phyloP scores from a whole-genome alignment of 495 filamentous ascomycete genomes.

The Trypethelium eluteriae region DNA sequence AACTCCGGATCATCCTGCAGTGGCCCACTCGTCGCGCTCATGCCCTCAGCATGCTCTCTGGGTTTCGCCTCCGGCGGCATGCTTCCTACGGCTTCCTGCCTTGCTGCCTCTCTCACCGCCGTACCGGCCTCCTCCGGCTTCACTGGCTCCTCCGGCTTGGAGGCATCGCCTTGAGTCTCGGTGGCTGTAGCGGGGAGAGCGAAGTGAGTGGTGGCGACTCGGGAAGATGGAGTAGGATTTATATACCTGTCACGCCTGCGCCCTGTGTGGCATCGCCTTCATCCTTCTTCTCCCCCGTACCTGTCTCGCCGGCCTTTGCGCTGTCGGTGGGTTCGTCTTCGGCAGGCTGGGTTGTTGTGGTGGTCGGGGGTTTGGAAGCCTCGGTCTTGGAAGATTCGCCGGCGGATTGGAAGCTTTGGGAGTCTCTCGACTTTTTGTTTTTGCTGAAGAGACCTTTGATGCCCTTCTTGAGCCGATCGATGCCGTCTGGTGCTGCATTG shows the following conservation, averaged over 20 bases:
- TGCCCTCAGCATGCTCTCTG: conserved; percentile 21
- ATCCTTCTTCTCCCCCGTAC: background rate
- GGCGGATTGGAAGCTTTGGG: conserved; percentile 8
- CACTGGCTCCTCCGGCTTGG: conserved; percentile 11
- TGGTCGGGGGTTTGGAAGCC: background rate
- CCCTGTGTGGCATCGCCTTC: background rate
- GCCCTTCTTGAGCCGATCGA: conserved; percentile 26
- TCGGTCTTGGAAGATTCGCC: conserved; percentile 1
- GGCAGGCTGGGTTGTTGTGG: background rate
- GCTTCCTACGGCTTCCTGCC: conserved; percentile 4
- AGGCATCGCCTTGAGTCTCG: conserved; percentile 11
- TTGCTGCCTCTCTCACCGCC: conserved; percentile 13
- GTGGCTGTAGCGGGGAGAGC: conserved; percentile 1
- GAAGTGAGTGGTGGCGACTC: background rate
- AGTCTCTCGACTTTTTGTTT: conserved; percentile 18
- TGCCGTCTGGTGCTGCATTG: conserved; percentile 11
- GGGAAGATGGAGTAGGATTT: conserved; percentile 1
- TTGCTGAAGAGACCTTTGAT: conserved; percentile 27
- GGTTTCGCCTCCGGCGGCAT: conserved; percentile 16
- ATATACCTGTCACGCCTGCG: background rate
- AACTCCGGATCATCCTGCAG: conserved; percentile 27
- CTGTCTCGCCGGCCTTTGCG: background rate
- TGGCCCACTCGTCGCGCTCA: conserved; percentile 29
- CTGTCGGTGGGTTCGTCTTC: background rate
- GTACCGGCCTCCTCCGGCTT: conserved; percentile 5